phyloP scores from a whole-genome alignment of 1,284 basidiomycete genomes.

The Leccinum pachyderme region DNA sequence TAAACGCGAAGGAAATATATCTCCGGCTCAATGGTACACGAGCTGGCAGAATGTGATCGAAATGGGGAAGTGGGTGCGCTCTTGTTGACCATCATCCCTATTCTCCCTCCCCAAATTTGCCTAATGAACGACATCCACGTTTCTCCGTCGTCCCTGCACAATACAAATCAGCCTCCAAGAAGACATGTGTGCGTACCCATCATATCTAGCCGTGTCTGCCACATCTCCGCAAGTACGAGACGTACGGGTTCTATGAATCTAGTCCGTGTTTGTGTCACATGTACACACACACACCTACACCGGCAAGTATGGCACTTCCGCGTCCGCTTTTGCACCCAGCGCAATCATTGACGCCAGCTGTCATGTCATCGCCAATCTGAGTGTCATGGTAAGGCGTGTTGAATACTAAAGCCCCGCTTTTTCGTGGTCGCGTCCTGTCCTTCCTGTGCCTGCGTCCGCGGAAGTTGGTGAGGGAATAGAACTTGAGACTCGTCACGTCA shows the following conservation, averaged over 20 bases:
- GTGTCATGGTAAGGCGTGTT: not conserved
- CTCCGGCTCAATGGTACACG: not conserved
- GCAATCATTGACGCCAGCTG: not conserved
- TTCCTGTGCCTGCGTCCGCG: not conserved
- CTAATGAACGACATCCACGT: not conserved
- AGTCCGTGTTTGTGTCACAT: not conserved
- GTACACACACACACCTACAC: not conserved
- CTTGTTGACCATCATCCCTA: not conserved
- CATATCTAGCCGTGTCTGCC: not conserved
- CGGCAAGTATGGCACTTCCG: not conserved
- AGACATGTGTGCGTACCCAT: not conserved
- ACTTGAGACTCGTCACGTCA: not conserved
- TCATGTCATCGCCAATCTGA: not conserved
- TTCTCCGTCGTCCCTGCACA: constrained; percentile 3
- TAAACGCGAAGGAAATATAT: not conserved
- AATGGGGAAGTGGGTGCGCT: not conserved
- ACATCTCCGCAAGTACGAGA: not conserved
- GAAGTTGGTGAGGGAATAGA: not conserved
- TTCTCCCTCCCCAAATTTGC: not conserved
- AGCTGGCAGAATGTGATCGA: not conserved
- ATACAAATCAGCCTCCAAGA: not conserved
- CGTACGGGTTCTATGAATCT: not conserved
- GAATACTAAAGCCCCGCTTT: not conserved
- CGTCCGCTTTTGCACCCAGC: not conserved
- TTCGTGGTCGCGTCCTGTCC: not conserved